Evolutionary conservation across 2,329 filamentous ascomycete species (phyloP), one percentile per base, ranked within the genome.

Genomic region (Myotisia sp.): DNA sequence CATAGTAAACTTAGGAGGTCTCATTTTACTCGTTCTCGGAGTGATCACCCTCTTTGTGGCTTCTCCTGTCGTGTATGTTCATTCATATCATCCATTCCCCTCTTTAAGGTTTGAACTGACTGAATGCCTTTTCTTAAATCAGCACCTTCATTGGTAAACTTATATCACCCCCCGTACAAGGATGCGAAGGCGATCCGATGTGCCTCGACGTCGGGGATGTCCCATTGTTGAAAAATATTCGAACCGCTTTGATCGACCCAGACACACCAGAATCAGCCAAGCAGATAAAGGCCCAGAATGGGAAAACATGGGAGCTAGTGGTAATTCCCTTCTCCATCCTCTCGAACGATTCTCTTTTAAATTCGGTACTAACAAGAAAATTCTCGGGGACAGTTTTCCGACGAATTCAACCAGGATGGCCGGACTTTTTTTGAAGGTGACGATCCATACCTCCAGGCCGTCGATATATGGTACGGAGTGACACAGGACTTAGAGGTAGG

Each of bases 391-490:
- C 40, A 71, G 63, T 79, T 78, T 47, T 80, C 76, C 3, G 77
- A 82, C 48, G 77, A 82, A 47, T 82, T 82, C 54, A 79, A 79
- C 42, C 67, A 55, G 2, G 64, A 70, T 31, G 76, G 75, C 12
- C 67, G 77, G 31, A 77, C 75, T 3, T 82, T 82, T 47, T 82
- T 79, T 49, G 68, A 74, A 26, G 74, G 70, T 4, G 77, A 82
- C 46, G 77, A 82, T 49, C 67, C 77, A 0, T 82, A 66, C 48
- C 79, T 74, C 47, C 67, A 76, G 49, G 77, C 65, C 16, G 66
- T 79, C 22, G 74, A 81, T 51, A 60, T 79, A 29, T 80, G 76
- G 76, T 81, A 81, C 48, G 76, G 76, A 48, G 76, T 76, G 36
- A 81, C 76, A 1, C 61, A 69, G 52, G 76, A 81, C 63, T 55